A percentile compares a stretch with the other conserved stretches of the same genome.
Evolutionary conservation across 1,284 basidiomycete species (phyloP).

Genomic region (Irpex rosettiformis): DNA sequence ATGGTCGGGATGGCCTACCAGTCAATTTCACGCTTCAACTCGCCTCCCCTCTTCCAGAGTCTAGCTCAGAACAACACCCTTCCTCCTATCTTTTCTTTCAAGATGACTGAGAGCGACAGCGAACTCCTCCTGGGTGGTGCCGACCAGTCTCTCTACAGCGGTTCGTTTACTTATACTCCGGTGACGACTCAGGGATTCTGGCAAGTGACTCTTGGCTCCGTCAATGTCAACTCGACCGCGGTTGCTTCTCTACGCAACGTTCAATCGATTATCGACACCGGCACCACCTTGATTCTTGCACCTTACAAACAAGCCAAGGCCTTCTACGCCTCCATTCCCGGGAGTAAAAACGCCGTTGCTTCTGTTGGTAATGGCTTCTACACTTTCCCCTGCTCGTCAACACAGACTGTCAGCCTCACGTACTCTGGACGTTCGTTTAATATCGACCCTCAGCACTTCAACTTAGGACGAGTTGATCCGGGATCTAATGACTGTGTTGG

Average conservation of each 20-base stretch:
- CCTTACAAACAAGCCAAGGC: conserved; percentile 37
- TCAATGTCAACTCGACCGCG: conserved; percentile 28
- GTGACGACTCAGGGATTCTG: conserved; percentile 39
- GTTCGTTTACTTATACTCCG: conserved; percentile 31
- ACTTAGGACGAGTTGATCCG: conserved; percentile 17
- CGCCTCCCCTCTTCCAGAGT: conserved; percentile 42
- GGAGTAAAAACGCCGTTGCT: conserved; percentile 30
- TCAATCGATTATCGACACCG: conserved; percentile 40
- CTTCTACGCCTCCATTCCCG: conserved; percentile 42
- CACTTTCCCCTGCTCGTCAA: conserved; percentile 36
- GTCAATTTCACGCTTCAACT: conserved; percentile 31
- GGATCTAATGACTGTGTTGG: conserved; percentile 20
- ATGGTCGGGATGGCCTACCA: conserved; percentile 46
- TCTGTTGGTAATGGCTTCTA: conserved; percentile 35
- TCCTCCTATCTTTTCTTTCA: conserved; percentile 49
- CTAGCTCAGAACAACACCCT: conserved; percentile 35
- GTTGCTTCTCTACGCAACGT: conserved; percentile 18
- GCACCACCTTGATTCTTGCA: conserved; percentile 49
- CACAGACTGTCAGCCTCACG: conserved; percentile 34
- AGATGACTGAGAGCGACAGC: conserved; percentile 35
- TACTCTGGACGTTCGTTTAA: conserved; percentile 38
- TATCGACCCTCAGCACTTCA: conserved; percentile 30
- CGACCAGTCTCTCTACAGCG: conserved; percentile 37
- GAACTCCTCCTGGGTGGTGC: conserved; percentile 59
- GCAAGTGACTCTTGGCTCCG: conserved; percentile 35